phyloP scores from a whole-genome alignment of 257 asterid species.

The Lycium barbarum region DNA sequence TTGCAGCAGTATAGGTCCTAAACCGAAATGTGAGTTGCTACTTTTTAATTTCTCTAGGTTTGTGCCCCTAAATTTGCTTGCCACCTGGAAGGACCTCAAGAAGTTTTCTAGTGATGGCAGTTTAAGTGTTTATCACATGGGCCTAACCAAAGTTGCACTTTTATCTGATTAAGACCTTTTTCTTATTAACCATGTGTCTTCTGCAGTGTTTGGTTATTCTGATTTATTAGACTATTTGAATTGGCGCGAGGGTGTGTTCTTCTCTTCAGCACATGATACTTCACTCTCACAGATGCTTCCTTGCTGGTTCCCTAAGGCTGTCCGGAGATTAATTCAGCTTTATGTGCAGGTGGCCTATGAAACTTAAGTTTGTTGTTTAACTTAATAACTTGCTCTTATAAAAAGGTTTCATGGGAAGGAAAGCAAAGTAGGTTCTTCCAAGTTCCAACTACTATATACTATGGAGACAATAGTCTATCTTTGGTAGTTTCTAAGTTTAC shows the following conservation, averaged over 20 bases:
- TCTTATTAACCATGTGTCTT: constrained; percentile 37
- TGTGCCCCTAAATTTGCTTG: not conserved
- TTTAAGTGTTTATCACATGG: not conserved
- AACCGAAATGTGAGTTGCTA: constrained; percentile 59
- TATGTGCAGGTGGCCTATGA: constrained; percentile 72
- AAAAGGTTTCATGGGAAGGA: not conserved
- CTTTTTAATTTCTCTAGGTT: constrained; percentile 31
- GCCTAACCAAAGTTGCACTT: constrained; percentile 24
- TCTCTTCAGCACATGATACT: constrained; percentile 85
- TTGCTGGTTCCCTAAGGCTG: constrained; percentile 92
- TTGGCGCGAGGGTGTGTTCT: constrained; percentile 96
- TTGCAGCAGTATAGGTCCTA: constrained; percentile 56
- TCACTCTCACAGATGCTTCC: constrained; percentile 97
- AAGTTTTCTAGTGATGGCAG: constrained; percentile 10
- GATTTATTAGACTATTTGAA: constrained; percentile 87
- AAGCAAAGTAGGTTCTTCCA: constrained; percentile 6
- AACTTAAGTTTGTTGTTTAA: not conserved
- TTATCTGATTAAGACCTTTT: constrained; percentile 32
- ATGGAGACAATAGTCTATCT: not conserved
- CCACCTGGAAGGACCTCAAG: constrained; percentile 8
- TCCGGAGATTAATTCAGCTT: constrained; percentile 94
- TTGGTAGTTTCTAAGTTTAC: constrained; percentile 15
- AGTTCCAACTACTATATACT: not conserved
- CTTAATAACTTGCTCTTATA: not conserved
- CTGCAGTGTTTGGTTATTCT: constrained; percentile 71